Percentiles rank a stretch among this genome's conserved stretches.
These are phyloP conservation scores for Claviceps africana DNA, from an alignment of 2,329 filamentous ascomycete species.

Conservation along the genomic window DNA sequence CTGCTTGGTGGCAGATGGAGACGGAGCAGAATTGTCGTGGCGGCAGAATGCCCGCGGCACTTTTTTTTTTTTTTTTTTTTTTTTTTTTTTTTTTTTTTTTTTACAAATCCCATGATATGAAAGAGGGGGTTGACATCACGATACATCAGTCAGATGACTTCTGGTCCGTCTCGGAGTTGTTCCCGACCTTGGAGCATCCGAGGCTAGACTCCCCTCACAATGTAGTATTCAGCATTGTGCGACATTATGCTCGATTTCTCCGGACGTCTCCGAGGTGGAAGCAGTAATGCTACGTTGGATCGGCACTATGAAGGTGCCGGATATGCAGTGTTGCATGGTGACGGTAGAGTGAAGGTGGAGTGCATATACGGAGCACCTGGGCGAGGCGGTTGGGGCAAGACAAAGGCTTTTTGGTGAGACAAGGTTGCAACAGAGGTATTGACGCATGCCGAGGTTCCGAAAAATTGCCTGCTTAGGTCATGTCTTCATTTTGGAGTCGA, in stretches of 20 bases:
- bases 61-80: too few relatives aligned
- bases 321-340: neutral
- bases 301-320: neutral
- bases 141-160: neutral
- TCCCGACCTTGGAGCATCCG: neutral
- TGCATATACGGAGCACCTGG: neutral
- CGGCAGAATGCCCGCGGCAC: neutral
- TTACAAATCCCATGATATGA: neutral
- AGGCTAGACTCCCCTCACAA: neutral
- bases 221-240: conserved; percentile 1
- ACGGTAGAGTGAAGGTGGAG: neutral
- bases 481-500: too few relatives aligned
- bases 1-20: neutral
- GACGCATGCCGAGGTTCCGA: neutral
- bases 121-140: neutral
- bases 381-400: neutral
- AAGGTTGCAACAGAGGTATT: neutral
- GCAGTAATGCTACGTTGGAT: neutral
- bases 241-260: neutral
- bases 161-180: neutral
- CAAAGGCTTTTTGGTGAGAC: too few relatives aligned
- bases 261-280: neutral
- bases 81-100: too few relatives aligned
- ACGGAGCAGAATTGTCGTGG: neutral
- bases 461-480: neutral